phyloP scores from a whole-genome alignment of 192 early-diverging fungal genomes.

The Coemansia sp. region DNA sequence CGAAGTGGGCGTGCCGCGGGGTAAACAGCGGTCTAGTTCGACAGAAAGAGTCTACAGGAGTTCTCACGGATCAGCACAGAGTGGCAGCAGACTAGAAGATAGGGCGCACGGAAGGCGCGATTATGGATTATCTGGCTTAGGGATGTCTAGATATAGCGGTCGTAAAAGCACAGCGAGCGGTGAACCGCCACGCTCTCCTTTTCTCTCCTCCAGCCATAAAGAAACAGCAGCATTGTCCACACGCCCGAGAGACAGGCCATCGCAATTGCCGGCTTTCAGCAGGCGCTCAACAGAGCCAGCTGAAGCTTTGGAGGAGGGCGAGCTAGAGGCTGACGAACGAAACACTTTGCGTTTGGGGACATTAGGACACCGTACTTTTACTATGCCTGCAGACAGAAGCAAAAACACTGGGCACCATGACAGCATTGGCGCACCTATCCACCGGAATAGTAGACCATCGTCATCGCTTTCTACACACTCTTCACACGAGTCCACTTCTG shows the following conservation, averaged over 20 bases:
- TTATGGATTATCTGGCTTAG: slow-evolving; percentile 1
- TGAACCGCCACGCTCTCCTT: slow-evolving; percentile 17
- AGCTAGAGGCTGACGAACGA: slow-evolving; percentile 38
- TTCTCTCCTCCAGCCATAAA: slow-evolving; percentile 18
- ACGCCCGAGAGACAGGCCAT: slow-evolving; percentile 2
- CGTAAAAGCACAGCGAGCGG: slow-evolving; percentile 2
- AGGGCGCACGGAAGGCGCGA: slow-evolving; percentile 19
- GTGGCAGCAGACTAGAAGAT: slow-evolving; percentile 4
- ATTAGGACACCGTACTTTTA: slow-evolving; percentile 18
- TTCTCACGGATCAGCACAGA: slow-evolving; percentile 7
- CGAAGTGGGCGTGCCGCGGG: not conserved
- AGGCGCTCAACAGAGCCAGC: slow-evolving; percentile 32
- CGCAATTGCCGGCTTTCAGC: slow-evolving; percentile 14
- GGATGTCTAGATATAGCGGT: slow-evolving; percentile 14
- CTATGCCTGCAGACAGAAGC: slow-evolving; percentile 4
- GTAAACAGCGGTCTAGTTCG: not conserved
- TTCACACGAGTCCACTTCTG: not conserved
- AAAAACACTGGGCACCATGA: not conserved
- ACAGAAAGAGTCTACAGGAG: slow-evolving; percentile 2
- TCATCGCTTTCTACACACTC: slow-evolving; percentile 9
- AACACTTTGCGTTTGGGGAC: not conserved
- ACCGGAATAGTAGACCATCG: slow-evolving; percentile 15
- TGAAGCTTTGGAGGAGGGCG: slow-evolving; percentile 40
- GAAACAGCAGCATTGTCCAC: slow-evolving; percentile 9
- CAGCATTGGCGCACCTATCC: not conserved